Base-by-base conservation (phyloP, 768 basidiomycete species). In the Pleurotus sapidus region DNA sequence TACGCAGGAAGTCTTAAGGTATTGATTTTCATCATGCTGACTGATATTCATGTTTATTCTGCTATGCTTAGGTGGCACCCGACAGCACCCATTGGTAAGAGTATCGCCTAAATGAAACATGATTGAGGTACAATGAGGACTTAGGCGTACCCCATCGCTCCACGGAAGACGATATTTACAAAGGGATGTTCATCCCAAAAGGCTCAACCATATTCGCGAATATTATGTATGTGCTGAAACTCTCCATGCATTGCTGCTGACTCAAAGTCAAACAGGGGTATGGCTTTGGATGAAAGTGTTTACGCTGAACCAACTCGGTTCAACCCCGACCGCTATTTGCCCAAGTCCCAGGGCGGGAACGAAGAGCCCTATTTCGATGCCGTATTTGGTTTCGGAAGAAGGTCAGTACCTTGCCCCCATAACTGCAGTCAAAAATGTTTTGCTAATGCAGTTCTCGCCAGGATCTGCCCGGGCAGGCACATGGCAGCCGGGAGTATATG, bases 381-480 rank as follows among this genome's bases (percentile, higher is more conserved):
- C 7, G 58, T 57, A 9, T 71, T 67, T 56, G 71, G 71, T 11
- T 73, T 71, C 55, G 75, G 76, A 14, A 60, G 73, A 38, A 62
- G 71, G 67, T 71, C 20, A 55, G 3, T 59, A 6, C 11, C 15
- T 51, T 2, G 39, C 39, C 9, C n/a, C 39, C n/a, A n/a, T 40
- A 11, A 3, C 20, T 2, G 9, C 3, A 40, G 9, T 11, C 1
- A n/a, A n/a, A 2, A 2, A 2, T 40, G 1, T n/a, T 37, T n/a
- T 37, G 30, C 14, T 25, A 20, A 20, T 20, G 20, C 20, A 1
- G 20, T n/a, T n/a, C n/a, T n/a, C 20, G 20, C 20, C 20, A 81
- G 80, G 56, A 72, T 77, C 54, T 86, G 84, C 60, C 82, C 84
- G 3, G 83, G 84, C 9, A 70, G 78, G 42, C 70, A 81, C 59